Evolutionary conservation across 176 grass and related monocot genomes (phyloP).

Genomic region (Avena insularis): DNA sequence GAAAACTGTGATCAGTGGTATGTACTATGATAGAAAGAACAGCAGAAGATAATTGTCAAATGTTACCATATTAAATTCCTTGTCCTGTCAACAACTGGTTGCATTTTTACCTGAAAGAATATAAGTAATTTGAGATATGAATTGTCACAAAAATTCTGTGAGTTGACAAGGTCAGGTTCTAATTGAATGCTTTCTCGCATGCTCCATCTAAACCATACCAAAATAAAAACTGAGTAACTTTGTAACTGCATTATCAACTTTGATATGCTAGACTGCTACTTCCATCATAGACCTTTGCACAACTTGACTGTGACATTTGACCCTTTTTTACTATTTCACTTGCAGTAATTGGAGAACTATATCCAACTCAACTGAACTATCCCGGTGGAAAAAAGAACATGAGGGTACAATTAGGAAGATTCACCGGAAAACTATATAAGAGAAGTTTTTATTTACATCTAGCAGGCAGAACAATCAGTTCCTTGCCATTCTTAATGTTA

Average conservation of each 20-base stretch:
- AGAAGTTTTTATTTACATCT: neutral
- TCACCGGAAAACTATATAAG: neutral
- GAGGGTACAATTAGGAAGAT: neutral
- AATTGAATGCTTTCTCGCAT: neutral
- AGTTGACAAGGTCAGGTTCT: conserved; percentile 8
- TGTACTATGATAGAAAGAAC: conserved; percentile 28
- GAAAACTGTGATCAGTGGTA: neutral
- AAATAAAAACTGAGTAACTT: conserved; percentile 15
- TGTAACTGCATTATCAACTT: neutral
- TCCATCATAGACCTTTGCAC: neutral
- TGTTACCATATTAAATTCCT: conserved; percentile 88
- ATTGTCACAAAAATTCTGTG: neutral
- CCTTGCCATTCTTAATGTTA: neutral
- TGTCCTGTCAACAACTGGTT: conserved; percentile 69
- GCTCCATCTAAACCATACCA: neutral
- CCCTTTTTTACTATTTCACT: neutral
- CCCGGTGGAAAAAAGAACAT: neutral
- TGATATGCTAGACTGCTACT: neutral
- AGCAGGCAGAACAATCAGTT: conserved; percentile 9
- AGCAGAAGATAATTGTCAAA: neutral
- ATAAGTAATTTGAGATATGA: conserved; percentile 23
- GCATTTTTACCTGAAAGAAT: conserved; percentile 87
- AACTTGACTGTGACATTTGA: neutral
- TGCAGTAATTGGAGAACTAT: conserved; percentile 7
- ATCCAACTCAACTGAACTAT: neutral